Evolutionary conservation across 495 filamentous ascomycete species (phyloP).

Genomic region (Hypoxylon lienhwacheense): DNA sequence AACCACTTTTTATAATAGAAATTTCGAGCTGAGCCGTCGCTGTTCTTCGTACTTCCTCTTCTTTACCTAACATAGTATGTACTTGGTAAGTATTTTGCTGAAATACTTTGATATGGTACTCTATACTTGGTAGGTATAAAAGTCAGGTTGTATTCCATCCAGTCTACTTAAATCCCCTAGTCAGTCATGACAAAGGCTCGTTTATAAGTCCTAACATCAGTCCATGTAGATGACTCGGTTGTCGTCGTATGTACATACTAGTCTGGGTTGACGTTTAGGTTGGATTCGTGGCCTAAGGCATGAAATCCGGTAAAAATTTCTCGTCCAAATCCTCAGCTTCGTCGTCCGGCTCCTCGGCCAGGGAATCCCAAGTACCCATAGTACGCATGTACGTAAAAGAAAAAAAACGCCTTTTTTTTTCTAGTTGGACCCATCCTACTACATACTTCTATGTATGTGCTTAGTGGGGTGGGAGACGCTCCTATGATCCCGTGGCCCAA

Average conservation of each 20-base stretch:
- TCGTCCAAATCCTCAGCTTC: conserved; percentile 13
- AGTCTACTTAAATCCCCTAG: too few relatives aligned
- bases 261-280: neutral
- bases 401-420: conserved; percentile 22
- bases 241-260: neutral
- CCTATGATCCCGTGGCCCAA: neutral
- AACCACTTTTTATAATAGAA: too few relatives aligned
- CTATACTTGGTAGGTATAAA: neutral
- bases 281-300: neutral
- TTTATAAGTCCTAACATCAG: too few relatives aligned
- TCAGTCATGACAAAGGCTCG: too few relatives aligned
- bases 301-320: conserved; percentile 10
- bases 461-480: neutral
- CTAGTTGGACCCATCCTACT: conserved; percentile 11
- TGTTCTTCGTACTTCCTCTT: too few relatives aligned
- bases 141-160: too few relatives aligned
- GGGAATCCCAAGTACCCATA: conserved; percentile 2
- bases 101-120: neutral
- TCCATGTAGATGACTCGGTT: too few relatives aligned
- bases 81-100: too few relatives aligned
- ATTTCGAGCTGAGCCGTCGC: too few relatives aligned
- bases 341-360: conserved; percentile 15
- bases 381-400: conserved; percentile 36
- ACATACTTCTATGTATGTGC: conserved; percentile 6
- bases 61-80: too few relatives aligned